Base-by-base conservation (phyloP, 2,329 filamentous ascomycete species). In the Nemania sp. region DNA sequence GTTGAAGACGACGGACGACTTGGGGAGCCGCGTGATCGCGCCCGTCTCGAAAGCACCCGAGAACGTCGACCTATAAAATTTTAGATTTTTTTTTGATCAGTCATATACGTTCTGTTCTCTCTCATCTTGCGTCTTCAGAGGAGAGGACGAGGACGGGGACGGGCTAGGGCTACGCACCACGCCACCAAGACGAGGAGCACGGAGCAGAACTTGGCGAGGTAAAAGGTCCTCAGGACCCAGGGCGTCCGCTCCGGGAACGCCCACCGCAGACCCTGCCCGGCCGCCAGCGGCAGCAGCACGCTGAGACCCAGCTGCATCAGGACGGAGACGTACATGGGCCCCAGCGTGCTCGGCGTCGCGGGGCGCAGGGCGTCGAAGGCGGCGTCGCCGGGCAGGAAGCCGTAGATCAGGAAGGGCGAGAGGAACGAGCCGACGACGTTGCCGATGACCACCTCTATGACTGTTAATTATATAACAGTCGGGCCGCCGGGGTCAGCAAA, bases 341-440 rank as follows among this genome's bases (percentile, higher is more conserved):
- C 80, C 35, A 90, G 79, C 18, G 83, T 80, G 32, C 78, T 78
- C 6, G 80, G 78, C 43, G 78, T 77, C 1, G 82, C 80, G 18
- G 83, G 79, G n/a, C 83, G 81, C 65, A 89, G 81, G 25, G 81
- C 71, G 40, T 81, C 77, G 51, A 87, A 89, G 73, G 80, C 86
- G 5, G 74, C 73, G 10, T 75, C 75, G 5, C 74, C 73, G 2
- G 83, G 82, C 42, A 86, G 80, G 71, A 88, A 86, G 71, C 83
- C 85, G 64, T 85, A 83, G 50, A 88, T 81, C 57, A 89, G 76
- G 10, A 84, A 81, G 0, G 89, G 88, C 0, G 86, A 85, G 13
- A 91, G 69, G 70, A 91, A 90, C 0, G 88, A 83, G 1, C 88
- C 89, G 0, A 87, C 76, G 10, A 90, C 80, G 72, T 91, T 91